Conservation (phyloP, 2,329 filamentous ascomycete species). For the Leptoxyphium fumago region DNA sequence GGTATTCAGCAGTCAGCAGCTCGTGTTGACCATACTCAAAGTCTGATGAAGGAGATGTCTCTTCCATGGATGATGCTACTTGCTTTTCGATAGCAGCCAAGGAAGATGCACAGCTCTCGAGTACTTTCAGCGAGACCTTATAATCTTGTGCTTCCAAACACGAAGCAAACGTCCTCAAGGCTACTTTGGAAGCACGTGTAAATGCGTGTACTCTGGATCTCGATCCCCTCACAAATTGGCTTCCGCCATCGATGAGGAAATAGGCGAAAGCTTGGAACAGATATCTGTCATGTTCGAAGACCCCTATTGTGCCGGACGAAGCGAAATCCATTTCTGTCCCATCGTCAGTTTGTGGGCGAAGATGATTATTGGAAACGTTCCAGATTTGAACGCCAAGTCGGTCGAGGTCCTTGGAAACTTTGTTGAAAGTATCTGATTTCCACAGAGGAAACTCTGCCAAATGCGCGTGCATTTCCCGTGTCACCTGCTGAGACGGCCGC, state of each 20-base stretch:
- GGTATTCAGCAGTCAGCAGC: slow-evolving; percentile 36
- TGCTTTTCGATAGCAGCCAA: slow-evolving; percentile 12
- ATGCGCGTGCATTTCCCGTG: background rate
- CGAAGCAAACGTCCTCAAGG: slow-evolving; percentile 48
- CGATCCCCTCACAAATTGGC: too few relatives aligned
- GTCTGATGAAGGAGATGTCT: background rate
- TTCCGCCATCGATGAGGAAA: slow-evolving; percentile 46
- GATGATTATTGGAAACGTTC: slow-evolving; percentile 48
- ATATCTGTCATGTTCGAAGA: slow-evolving; percentile 1
- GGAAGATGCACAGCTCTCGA: slow-evolving; percentile 50
- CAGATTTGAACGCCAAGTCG: slow-evolving; percentile 44
- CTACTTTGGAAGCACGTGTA: slow-evolving; percentile 49
- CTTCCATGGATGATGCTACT: slow-evolving; percentile 6
- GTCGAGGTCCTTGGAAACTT: slow-evolving; percentile 38
- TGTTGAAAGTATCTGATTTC: background rate
- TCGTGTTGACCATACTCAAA: too few relatives aligned
- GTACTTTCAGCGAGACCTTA: slow-evolving; percentile 42
- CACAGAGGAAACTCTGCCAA: background rate
- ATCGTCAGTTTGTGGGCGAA: slow-evolving; percentile 3
- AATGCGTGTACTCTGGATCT: slow-evolving; percentile 14
- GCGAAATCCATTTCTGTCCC: background rate
- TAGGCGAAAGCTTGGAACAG: slow-evolving; percentile 47
- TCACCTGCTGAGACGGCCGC: background rate
- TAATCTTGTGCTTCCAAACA: slow-evolving; percentile 48
- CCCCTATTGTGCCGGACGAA: background rate